These are phyloP conservation scores for Royoungia palumana DNA, from an alignment of 768 basidiomycete genomes.

Conservation along the genomic window DNA sequence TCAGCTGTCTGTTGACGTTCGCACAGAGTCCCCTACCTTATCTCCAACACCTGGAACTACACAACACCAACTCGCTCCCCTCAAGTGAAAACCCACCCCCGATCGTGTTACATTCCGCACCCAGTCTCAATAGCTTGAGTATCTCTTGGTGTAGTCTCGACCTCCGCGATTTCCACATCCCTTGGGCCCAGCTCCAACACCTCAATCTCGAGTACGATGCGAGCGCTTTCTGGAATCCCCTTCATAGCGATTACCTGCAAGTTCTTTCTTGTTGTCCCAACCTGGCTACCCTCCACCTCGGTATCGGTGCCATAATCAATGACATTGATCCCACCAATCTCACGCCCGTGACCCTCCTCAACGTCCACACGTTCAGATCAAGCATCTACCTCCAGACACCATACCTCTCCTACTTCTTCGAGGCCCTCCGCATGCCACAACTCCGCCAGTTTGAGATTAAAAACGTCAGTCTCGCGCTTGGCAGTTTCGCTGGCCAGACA, in stretches of 20 bases:
- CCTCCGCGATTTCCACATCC: slow-evolving; percentile 24
- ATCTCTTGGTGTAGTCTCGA: slow-evolving; percentile 30
- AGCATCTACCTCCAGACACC: slow-evolving; percentile 27
- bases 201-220: slow-evolving; percentile 29
- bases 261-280: slow-evolving; percentile 25
- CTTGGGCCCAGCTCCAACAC: slow-evolving; percentile 28
- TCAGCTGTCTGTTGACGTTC: slow-evolving; percentile 27
- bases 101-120: slow-evolving; percentile 23
- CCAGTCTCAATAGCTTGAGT: slow-evolving; percentile 25
- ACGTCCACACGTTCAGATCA: slow-evolving; percentile 26
- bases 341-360: slow-evolving; percentile 24
- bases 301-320: slow-evolving; percentile 19
- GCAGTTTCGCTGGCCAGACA: slow-evolving; percentile 22
- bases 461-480: slow-evolving; percentile 29
- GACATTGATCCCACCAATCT: slow-evolving; percentile 12
- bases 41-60: slow-evolving; percentile 25
- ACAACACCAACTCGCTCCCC: slow-evolving; percentile 25
- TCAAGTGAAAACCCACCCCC: slow-evolving; percentile 24
- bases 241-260: slow-evolving; percentile 28
- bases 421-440: slow-evolving; percentile 22
- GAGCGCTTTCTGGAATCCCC: slow-evolving; percentile 27
- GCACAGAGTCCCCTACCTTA: slow-evolving; percentile 23
- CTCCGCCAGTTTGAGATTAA: slow-evolving; percentile 26
- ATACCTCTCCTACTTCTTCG: slow-evolving; percentile 26
- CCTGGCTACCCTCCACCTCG: slow-evolving; percentile 26